Percentiles rank a stretch among this genome's conserved stretches.
These are phyloP conservation scores for Geosmithia putterillii DNA, from an alignment of 2,329 filamentous ascomycete genomes.

Conservation along the genomic window DNA sequence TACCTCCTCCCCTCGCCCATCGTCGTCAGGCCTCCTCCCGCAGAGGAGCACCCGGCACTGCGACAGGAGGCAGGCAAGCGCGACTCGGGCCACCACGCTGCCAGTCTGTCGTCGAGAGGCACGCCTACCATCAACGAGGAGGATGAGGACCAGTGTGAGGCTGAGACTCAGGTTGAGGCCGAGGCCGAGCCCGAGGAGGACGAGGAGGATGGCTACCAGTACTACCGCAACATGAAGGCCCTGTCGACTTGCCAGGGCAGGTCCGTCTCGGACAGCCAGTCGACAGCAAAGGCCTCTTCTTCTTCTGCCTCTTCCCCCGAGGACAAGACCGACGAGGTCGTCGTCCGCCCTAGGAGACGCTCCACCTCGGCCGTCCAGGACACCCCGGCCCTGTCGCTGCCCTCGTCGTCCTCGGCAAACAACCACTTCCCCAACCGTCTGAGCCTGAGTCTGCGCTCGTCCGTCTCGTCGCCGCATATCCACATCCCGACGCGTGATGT, in stretches of 20 bases:
- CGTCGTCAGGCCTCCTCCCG: slow-evolving; percentile 24
- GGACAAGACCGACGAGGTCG: background rate
- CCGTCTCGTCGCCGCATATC: background rate
- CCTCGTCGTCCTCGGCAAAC: background rate
- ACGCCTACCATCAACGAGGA: slow-evolving; percentile 24
- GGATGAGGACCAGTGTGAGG: slow-evolving; percentile 25
- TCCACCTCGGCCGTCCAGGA: background rate
- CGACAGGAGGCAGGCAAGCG: slow-evolving; percentile 28
- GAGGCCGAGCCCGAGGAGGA: background rate
- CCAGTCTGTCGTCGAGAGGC: slow-evolving; percentile 19
- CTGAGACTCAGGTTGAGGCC: slow-evolving; percentile 13
- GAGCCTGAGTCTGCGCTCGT: background rate
- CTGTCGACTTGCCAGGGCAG: background rate
- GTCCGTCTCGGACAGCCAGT: too few species aligned
- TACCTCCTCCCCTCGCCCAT: slow-evolving; percentile 10
- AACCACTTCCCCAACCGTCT: background rate
- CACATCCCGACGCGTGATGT: too few species aligned
- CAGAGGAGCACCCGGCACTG: slow-evolving; percentile 41
- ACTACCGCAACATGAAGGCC: background rate
- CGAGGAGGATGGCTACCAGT: background rate
- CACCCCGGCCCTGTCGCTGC: background rate
- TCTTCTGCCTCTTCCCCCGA: background rate
- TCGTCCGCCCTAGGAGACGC: background rate
- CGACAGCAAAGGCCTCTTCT: too few species aligned
- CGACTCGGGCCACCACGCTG: slow-evolving; percentile 40